phyloP scores from a whole-genome alignment of 345 rosid genomes.

The Noccaea bulbosa region DNA sequence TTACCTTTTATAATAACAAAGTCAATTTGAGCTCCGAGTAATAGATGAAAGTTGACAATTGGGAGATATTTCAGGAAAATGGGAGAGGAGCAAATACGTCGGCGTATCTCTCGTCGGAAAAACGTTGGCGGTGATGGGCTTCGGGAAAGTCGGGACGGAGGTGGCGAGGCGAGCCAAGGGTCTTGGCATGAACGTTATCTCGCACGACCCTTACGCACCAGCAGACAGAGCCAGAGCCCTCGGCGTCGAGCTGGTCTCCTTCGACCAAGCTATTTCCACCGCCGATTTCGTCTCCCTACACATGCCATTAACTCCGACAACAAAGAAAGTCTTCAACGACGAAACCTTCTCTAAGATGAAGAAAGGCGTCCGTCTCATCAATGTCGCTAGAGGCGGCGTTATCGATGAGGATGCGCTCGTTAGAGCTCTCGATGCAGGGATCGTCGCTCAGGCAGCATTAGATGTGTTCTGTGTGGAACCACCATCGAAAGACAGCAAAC shows the following conservation, averaged over 20 bases:
- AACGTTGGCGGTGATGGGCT: conserved; percentile 84
- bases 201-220: conserved; percentile 86
- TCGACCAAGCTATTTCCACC: conserved; percentile 68
- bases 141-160: conserved; percentile 88
- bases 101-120: conserved; percentile 84
- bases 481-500: conserved; percentile 59
- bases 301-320: conserved; percentile 75
- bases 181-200: conserved; percentile 80
- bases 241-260: conserved; percentile 82
- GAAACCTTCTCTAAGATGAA: conserved; percentile 68
- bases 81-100: conserved; percentile 80
- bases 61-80: conserved; percentile 59
- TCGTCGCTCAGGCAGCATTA: conserved; percentile 87
- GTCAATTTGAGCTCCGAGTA: not conserved
- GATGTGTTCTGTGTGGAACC: conserved; percentile 84
- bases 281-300: conserved; percentile 84
- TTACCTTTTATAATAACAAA: not conserved
- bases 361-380: conserved; percentile 77
- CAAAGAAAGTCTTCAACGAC: conserved; percentile 67
- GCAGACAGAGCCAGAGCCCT: conserved; percentile 79
- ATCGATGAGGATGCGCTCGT: conserved; percentile 83
- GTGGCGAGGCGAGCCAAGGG: conserved; percentile 89
- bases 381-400: conserved; percentile 92
- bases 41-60: not conserved
- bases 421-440: conserved; percentile 68